Base-by-base conservation (phyloP, 441 rosid species). In the Populus hybrid region DNA sequence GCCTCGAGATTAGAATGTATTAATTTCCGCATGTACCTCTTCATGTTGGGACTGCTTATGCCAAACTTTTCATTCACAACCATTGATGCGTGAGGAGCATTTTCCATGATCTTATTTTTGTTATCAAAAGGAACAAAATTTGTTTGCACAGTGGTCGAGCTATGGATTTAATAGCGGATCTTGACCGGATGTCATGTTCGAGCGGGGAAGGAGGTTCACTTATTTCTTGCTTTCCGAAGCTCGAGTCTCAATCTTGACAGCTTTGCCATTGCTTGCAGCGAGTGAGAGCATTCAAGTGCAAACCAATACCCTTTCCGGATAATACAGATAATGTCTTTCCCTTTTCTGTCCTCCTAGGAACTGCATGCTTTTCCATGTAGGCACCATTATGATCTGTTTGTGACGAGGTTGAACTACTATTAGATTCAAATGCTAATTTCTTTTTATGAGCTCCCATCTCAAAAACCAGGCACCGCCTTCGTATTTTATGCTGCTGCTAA, bases 211-310 rank as follows among this genome's bases (percentile, higher is more conserved):
- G 87, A 71, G 72, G 83, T 81, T 86, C 45, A 76, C 82, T 84
- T 61, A 81, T 80, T 75, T 89, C 92, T 74, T 85, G 84, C 75
- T 66, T 79, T 77, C 71, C 82, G 85, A 85, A 70, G 74, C 68
- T 68, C 64, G 28, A 24, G 79, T 76, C 78, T 71, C 82, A 56
- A 18, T 42, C 75, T 74, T 77, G 74, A 80, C 71, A 78, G 76
- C 65, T 61, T 82, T 84, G 64, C 45, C 84, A 78, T 74, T 85
- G 81, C 63, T 83, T 77, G 76, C 72, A 83, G 31, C 31, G n/a
- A 29, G 31, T 29, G 31, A 29, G 84, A 66, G 93, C 93, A 84
- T 93, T 93, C 77, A 93, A 84, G 83, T 95, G 97, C 90, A 95
- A 86, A 81, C 96, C 99, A 31, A 91, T 89, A 72, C 97, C 94